These are phyloP conservation scores for Lactarius deliciosus DNA, from an alignment of 768 basidiomycete species.

Conservation along the genomic window DNA sequence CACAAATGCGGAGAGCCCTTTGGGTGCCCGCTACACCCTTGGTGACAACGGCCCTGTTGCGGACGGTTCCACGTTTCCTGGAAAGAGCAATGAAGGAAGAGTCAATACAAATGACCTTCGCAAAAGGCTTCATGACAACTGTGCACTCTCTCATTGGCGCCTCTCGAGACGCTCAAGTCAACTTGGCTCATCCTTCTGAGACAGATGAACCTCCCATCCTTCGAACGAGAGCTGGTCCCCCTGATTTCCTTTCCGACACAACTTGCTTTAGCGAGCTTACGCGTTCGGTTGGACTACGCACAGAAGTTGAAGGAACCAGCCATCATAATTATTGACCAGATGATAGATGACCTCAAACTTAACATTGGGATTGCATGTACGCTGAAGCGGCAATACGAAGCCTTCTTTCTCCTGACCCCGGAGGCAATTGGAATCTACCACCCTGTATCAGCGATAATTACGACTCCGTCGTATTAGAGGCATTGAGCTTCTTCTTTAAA, in stretches of 20 bases:
- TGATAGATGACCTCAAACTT: conserved; percentile 89
- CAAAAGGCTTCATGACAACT: conserved; percentile 85
- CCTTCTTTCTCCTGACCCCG: conserved; percentile 81
- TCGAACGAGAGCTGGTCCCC: conserved; percentile 84
- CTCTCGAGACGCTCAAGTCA: conserved; percentile 85
- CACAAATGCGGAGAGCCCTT: conserved; percentile 59
- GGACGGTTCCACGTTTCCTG: conserved; percentile 86
- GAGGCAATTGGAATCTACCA: conserved; percentile 85
- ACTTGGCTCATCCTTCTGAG: conserved; percentile 70
- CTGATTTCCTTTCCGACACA: conserved; percentile 96
- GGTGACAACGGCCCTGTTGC: conserved; percentile 46
- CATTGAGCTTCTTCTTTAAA: conserved; percentile 86
- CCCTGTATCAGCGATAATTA: conserved; percentile 89
- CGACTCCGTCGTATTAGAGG: conserved; percentile 84
- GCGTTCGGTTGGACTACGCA: conserved; percentile 85
- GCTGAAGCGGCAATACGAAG: conserved; percentile 92
- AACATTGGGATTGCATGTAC: conserved; percentile 90
- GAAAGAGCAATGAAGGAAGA: conserved; percentile 95
- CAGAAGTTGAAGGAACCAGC: conserved; percentile 86
- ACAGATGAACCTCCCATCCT: conserved; percentile 88
- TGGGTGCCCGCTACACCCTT: conserved; percentile 32
- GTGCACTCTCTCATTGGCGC: conserved; percentile 82
- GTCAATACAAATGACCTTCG: conserved; percentile 91
- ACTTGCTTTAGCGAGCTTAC: conserved; percentile 88
- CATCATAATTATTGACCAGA: conserved; percentile 88